Conservation (phyloP, 2,329 filamentous ascomycete species). For the Verticillium dahliae region DNA sequence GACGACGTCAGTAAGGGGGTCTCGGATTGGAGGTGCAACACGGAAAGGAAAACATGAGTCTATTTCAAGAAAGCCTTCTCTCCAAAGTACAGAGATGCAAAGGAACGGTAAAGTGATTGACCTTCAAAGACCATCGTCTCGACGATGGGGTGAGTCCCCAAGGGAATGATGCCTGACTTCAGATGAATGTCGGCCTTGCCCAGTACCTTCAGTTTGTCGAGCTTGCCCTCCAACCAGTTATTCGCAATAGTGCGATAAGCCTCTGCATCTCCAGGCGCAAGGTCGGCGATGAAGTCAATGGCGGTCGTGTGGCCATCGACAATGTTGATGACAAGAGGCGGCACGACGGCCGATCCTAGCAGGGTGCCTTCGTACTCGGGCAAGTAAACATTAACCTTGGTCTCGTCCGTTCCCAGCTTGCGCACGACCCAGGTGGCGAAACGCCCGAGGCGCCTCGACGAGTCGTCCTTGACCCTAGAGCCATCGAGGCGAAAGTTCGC, state of each 20-base stretch:
- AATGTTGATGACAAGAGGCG: constrained; percentile 68
- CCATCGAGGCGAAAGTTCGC: constrained; percentile 79
- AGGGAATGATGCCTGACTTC: constrained; percentile 70
- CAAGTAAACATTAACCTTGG: constrained; percentile 68
- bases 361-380: constrained; percentile 76
- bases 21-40: constrained; percentile 4
- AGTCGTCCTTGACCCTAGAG: constrained; percentile 62
- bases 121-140: constrained; percentile 77
- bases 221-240: constrained; percentile 77
- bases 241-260: constrained; percentile 75
- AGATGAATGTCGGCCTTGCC: constrained; percentile 69
- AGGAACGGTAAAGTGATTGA: constrained; percentile 63
- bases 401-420: constrained; percentile 67
- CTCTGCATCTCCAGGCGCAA: constrained; percentile 69
- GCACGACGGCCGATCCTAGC: constrained; percentile 70
- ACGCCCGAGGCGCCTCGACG: constrained; percentile 68
- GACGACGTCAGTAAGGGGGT: neutral
- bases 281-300: constrained; percentile 71
- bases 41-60: constrained; percentile 6
- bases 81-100: constrained; percentile 55
- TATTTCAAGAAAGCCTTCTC: constrained; percentile 39
- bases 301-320: constrained; percentile 70
- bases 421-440: constrained; percentile 75
- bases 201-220: constrained; percentile 63
- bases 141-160: constrained; percentile 70